Percentiles rank a stretch among this genome's conserved stretches.
These are phyloP conservation scores for Periglandula ipomoeae DNA, from an alignment of 2,329 filamentous ascomycete species.

Conservation along the genomic window DNA sequence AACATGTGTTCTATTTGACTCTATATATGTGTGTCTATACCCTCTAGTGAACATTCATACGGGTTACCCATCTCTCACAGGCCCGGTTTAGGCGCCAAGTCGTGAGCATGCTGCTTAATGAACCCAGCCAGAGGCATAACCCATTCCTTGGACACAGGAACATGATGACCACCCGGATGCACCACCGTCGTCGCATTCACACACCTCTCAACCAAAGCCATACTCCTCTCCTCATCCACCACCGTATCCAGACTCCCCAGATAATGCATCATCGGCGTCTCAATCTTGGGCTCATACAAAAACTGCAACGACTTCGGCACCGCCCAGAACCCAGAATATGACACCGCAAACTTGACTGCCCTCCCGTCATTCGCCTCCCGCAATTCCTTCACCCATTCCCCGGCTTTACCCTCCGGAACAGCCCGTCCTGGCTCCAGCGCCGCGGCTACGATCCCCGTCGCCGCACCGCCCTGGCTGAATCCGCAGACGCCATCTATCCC, in stretches of 20 bases:
- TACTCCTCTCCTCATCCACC: constrained; percentile 68
- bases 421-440: constrained; percentile 49
- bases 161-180: constrained; percentile 85
- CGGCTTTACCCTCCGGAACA: constrained; percentile 18
- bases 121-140: constrained; percentile 67
- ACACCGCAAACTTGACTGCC: constrained; percentile 59
- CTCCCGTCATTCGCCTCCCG: constrained; percentile 38
- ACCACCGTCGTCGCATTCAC: constrained; percentile 45
- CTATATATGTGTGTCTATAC: too few relatives aligned
- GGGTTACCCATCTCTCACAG: constrained; percentile 11
- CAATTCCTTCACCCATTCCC: constrained; percentile 35
- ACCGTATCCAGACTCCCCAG: constrained; percentile 79
- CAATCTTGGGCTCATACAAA: constrained; percentile 62
- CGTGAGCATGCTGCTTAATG: constrained; percentile 37
- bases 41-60: too few relatives aligned
- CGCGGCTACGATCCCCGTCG: constrained; percentile 62
- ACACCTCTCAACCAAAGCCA: constrained; percentile 57
- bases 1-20: too few relatives aligned
- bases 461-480: constrained; percentile 71
- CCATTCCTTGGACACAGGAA: constrained; percentile 77
- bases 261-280: constrained; percentile 72
- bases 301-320: constrained; percentile 51
- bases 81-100: constrained; percentile 17
- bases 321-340: constrained; percentile 70
- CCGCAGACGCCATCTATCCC: constrained; percentile 72